Base-by-base conservation (phyloP, 139 green algal genomes). In the Spirogloea muscicola region DNA sequence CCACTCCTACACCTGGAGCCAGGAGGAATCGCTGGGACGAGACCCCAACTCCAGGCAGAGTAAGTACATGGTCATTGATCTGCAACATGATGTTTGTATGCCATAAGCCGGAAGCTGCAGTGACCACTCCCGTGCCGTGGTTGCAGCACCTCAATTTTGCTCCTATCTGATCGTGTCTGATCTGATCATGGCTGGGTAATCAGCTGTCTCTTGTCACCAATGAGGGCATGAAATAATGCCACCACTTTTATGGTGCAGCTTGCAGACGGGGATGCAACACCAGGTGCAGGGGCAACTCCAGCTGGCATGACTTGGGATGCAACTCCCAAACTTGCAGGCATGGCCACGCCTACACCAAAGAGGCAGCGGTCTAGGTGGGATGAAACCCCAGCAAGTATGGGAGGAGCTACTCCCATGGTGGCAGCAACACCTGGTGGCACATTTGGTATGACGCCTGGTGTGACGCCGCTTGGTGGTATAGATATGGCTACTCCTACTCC, bases 311-410 rank as follows among this genome's bases (percentile, higher is more conserved):
- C 68, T 10, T 83, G 76, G 76, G 76, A 83, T 46, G 69, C 76
- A 7, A 83, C 76, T 16, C 76, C 76, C 1, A 81, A 81, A 65
- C 29, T 58, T 7, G 39, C 42, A 13, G 43, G 18, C 27, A 40
- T 37, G 27, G 77, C 66, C 27, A 77, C 74, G 10, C 60, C 78
- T 1, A 84, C 78, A 2, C 79, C 79, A 6, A 84, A 84, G 51
- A 78, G 58, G 10, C 34, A 49, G 55, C 85, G 88, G 21, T 92
- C 86, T 0, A 85, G 91, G 29, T 96, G 91, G 91, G 91, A 96
- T 67, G 86, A 91, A 69, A 96, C 90, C 0, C 91, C 91, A 1
- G 87, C 86, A 25, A 65, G 42, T 27, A 71, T 72, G 44, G 82
- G 80, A 44, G 86, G 84, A 16, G 89, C 89, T 10, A 96, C 91